Evolutionary conservation across 176 grass and related monocot species (phyloP).

Genomic region (Echinochloa phyllopogon): DNA sequence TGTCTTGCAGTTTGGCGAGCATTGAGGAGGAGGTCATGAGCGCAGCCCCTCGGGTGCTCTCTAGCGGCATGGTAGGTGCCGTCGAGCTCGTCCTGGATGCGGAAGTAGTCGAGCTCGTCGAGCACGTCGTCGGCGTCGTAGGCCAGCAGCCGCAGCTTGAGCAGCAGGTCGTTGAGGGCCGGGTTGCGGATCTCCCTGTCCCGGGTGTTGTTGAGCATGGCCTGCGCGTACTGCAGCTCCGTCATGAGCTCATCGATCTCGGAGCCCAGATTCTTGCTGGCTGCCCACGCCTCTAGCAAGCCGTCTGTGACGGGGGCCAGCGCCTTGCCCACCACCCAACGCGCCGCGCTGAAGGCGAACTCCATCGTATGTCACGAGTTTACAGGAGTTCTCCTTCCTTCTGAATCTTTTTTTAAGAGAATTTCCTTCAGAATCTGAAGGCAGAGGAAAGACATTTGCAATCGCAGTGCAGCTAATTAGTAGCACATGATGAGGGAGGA

Average conservation of each 20-base stretch:
- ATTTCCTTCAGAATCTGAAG: too few species aligned
- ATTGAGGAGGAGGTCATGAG: not conserved
- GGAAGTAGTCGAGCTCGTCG: conserved; percentile 37
- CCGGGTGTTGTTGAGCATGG: not conserved
- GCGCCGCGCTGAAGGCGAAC: too few species aligned
- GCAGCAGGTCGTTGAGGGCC: not conserved
- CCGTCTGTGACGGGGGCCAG: not conserved
- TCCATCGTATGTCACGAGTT: too few species aligned
- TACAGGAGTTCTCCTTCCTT: too few species aligned
- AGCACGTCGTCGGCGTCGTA: not conserved
- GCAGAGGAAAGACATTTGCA: too few species aligned
- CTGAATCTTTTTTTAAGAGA: too few species aligned
- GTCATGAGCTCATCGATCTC: conserved; percentile 19
- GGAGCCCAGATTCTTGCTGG: not conserved
- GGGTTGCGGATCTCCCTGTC: not conserved
- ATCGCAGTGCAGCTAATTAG: too few species aligned
- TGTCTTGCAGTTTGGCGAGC: not conserved
- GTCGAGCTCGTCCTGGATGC: conserved; percentile 31
- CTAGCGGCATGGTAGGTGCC: conserved; percentile 22
- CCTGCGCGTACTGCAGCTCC: conserved; percentile 13
- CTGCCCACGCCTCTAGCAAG: conserved; percentile 42
- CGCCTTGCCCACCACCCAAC: conserved; percentile 33
- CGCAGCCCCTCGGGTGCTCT: too few species aligned
- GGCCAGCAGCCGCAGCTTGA: not conserved
- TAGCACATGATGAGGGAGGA: too few species aligned